These are phyloP conservation scores for Globisporangium viniferum DNA, from an alignment of 352 stramenopile species.

Conservation along the genomic window DNA sequence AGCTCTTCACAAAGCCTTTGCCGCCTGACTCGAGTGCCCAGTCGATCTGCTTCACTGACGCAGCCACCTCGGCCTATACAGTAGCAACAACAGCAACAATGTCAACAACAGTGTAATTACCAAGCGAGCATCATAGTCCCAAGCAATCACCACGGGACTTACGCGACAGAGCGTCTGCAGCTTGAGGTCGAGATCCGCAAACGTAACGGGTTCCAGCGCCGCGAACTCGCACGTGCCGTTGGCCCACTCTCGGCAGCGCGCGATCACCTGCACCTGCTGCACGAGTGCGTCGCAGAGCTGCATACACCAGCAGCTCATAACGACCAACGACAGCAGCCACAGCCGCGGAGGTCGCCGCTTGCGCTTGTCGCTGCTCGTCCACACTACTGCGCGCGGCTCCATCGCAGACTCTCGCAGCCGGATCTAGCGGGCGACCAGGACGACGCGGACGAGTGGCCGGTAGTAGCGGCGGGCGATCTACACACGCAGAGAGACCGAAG, in stretches of 20 bases:
- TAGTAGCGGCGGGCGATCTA: neutral
- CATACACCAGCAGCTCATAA: neutral
- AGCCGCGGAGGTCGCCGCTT: constrained; percentile 9
- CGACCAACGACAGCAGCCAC: neutral
- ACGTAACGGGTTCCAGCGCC: constrained; percentile 41
- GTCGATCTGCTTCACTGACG: constrained; percentile 82
- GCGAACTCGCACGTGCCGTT: constrained; percentile 54
- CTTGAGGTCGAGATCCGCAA: constrained; percentile 39
- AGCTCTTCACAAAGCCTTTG: constrained; percentile 51
- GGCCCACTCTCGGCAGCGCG: constrained; percentile 49
- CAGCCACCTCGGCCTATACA: constrained; percentile 62
- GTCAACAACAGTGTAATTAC: neutral
- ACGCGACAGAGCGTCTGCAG: constrained; percentile 78
- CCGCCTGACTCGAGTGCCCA: constrained; percentile 49
- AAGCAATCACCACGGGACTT: constrained; percentile 4
- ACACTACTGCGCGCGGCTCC: constrained; percentile 8
- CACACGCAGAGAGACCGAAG: neutral
- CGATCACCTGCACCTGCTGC: constrained; percentile 60
- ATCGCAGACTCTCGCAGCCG: constrained; percentile 9
- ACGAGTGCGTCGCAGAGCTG: constrained; percentile 26
- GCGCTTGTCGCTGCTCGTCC: constrained; percentile 22
- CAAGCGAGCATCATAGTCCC: neutral
- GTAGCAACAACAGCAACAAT: neutral
- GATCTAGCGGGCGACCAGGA: neutral
- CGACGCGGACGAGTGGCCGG: neutral